phyloP scores from a whole-genome alignment of 2,329 filamentous ascomycete species.

The Arachnomyces sp. region DNA sequence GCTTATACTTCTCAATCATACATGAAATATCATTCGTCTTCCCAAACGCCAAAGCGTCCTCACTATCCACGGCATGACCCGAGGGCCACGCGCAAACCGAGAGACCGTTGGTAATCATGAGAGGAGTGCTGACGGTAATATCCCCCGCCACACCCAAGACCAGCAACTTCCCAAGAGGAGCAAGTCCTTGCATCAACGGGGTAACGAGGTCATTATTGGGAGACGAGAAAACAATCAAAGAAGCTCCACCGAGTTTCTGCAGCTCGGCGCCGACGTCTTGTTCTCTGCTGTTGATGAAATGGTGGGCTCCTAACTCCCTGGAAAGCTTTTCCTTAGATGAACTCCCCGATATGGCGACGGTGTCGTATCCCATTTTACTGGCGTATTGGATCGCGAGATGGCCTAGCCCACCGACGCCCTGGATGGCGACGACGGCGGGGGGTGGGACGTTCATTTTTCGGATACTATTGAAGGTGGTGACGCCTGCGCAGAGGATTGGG shows the following conservation, averaged over 20 bases:
- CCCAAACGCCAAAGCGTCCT: constrained; percentile 46
- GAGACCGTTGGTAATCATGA: constrained; percentile 36
- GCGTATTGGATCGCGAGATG: constrained; percentile 48
- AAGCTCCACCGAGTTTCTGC: constrained; percentile 29
- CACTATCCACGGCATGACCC: constrained; percentile 44
- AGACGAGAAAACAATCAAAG: constrained; percentile 30
- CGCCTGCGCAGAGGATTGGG: constrained; percentile 43
- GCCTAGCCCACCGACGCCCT: constrained; percentile 46
- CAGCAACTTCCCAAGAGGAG: constrained; percentile 27
- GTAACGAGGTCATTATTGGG: constrained; percentile 27
- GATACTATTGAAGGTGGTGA: constrained; percentile 44
- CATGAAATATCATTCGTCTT: constrained; percentile 41
- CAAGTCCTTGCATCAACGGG: constrained; percentile 28
- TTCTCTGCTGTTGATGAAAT: constrained; percentile 44
- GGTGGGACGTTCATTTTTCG: constrained; percentile 39
- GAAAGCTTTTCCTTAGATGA: constrained; percentile 47
- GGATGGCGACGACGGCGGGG: constrained; percentile 42
- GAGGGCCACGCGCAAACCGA: constrained; percentile 46
- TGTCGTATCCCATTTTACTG: constrained; percentile 44
- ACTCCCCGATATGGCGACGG: constrained; percentile 44
- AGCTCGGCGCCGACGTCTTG: constrained; percentile 26
- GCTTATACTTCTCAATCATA: constrained; percentile 46
- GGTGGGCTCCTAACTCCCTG: constrained; percentile 46
- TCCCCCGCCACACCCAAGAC: constrained; percentile 23
- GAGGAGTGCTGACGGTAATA: constrained; percentile 9